These are phyloP conservation scores for Acacia concinna DNA, from an alignment of 331 rosid species.

Conservation along the genomic window DNA sequence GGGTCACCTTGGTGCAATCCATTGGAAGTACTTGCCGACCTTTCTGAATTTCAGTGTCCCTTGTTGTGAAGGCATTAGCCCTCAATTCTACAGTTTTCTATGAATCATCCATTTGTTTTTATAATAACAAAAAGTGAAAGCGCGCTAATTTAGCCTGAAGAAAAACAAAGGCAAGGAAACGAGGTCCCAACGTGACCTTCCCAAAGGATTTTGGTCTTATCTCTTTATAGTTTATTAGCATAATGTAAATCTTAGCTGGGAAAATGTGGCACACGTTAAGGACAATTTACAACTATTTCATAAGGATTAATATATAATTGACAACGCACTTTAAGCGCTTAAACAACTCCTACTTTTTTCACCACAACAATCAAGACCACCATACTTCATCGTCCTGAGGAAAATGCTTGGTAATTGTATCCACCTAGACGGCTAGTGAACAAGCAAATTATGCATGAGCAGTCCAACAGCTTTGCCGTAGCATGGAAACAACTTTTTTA, in stretches of 20 bases:
- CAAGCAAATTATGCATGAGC: neutral
- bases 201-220: neutral
- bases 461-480: neutral
- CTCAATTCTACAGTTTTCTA: neutral
- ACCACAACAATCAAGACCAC: constrained; percentile 24
- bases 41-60: neutral
- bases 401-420: constrained; percentile 25
- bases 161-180: neutral
- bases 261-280: neutral
- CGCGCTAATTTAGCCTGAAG: neutral
- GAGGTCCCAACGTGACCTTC: neutral
- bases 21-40: neutral
- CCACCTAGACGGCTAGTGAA: neutral
- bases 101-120: too few relatives aligned
- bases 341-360: constrained; percentile 30
- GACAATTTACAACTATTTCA: neutral
- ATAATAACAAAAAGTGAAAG: neutral
- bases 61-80: neutral
- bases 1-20: constrained; percentile 20
- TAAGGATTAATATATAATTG: neutral
- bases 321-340: neutral
- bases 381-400: neutral
- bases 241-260: neutral
- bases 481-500: neutral
- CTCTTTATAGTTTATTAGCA: neutral